These are phyloP conservation scores for Alternaria tenuissima DNA, from an alignment of 2,329 filamentous ascomycete genomes.

Conservation along the genomic window DNA sequence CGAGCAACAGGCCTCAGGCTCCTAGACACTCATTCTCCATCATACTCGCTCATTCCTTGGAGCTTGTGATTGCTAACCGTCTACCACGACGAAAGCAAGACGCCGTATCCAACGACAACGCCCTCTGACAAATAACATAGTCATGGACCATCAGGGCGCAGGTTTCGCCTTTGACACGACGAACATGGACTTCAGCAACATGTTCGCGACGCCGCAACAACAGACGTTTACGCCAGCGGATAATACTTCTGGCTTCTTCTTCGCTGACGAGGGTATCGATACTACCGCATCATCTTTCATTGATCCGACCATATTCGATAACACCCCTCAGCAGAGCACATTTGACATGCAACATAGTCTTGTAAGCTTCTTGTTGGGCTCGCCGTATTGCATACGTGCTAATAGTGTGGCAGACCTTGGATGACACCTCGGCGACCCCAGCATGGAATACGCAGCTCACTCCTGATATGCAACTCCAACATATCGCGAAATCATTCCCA, in stretches of 20 bases:
- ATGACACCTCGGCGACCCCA: slow-evolving; percentile 43
- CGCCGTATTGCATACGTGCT: slow-evolving; percentile 10
- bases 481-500: slow-evolving; percentile 33
- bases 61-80: slow-evolving; percentile 32
- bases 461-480: slow-evolving; percentile 24
- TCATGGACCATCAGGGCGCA: slow-evolving; percentile 40
- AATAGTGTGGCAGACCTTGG: slow-evolving; percentile 33
- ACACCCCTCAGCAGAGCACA: slow-evolving; percentile 30
- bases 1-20: slow-evolving; percentile 39
- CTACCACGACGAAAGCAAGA: slow-evolving; percentile 10
- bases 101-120: slow-evolving; percentile 19
- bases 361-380: slow-evolving; percentile 28
- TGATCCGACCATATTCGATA: slow-evolving; percentile 30
- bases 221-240: slow-evolving; percentile 36
- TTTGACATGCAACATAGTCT: slow-evolving; percentile 40
- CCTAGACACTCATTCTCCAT: slow-evolving; percentile 41
- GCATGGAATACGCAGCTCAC: slow-evolving; percentile 38
- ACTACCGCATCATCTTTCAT: slow-evolving; percentile 33
- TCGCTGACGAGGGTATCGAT: slow-evolving; percentile 47
- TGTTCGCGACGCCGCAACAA: slow-evolving; percentile 33
- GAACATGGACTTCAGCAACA: slow-evolving; percentile 42
- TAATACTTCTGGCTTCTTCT: slow-evolving; percentile 46
- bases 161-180: slow-evolving; percentile 41
- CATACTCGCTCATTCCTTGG: slow-evolving; percentile 36
- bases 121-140: slow-evolving; percentile 29